phyloP scores from a whole-genome alignment of 257 asterid species.

The Scutellaria galericulata region DNA sequence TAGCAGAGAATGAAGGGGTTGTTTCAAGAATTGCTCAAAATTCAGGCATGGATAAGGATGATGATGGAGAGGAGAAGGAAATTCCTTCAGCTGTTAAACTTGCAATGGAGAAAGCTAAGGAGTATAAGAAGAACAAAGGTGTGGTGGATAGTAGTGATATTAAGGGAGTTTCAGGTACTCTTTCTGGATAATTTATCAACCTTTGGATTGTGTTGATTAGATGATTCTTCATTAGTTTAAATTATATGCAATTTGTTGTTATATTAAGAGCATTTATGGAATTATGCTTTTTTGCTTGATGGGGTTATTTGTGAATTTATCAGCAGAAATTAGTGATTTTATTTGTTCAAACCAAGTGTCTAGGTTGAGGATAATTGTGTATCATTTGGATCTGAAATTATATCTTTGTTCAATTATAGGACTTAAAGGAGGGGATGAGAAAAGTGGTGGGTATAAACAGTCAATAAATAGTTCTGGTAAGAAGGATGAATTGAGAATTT shows the following conservation, averaged over 20 bases:
- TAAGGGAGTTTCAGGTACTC: slow-evolving; percentile 54
- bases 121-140: slow-evolving; percentile 55
- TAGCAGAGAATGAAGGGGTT: slow-evolving; percentile 27
- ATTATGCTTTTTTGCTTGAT: slow-evolving; percentile 5
- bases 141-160: slow-evolving; percentile 29
- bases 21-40: slow-evolving; percentile 28
- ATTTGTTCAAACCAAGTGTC: slow-evolving; percentile 14
- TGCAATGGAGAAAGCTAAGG: slow-evolving; percentile 64
- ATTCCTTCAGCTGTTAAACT: slow-evolving; percentile 49
- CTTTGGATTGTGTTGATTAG: background rate
- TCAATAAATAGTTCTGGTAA: slow-evolving; percentile 37
- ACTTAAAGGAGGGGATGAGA: slow-evolving; percentile 41
- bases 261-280: background rate
- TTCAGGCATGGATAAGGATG: slow-evolving; percentile 34
- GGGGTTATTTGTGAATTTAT: background rate
- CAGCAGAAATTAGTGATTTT: slow-evolving; percentile 2
- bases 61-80: slow-evolving; percentile 38
- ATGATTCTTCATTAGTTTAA: background rate
- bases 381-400: background rate
- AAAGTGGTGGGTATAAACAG: slow-evolving; percentile 35
- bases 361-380: background rate
- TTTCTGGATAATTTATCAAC: slow-evolving; percentile 1
- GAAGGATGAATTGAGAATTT: slow-evolving; percentile 53
- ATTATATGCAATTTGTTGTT: background rate
- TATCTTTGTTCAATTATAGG: slow-evolving; percentile 45